Evolutionary conservation across 1,139 yeast species (phyloP).

Genomic region (Candida neerlandica): DNA sequence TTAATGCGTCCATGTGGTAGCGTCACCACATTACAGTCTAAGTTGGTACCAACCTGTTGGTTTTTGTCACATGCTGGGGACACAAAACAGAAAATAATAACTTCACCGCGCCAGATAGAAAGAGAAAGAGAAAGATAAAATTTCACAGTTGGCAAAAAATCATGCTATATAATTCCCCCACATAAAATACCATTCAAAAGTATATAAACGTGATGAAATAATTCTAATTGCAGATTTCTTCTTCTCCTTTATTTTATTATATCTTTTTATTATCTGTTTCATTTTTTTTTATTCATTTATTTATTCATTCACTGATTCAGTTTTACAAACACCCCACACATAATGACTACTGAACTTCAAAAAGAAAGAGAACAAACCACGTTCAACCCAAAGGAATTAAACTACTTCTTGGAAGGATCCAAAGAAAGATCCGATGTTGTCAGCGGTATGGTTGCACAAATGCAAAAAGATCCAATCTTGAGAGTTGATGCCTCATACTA

Average conservation of each 20-base stretch:
- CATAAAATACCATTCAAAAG: not conserved
- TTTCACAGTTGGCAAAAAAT: not conserved
- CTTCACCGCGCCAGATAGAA: no score
- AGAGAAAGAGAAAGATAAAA: not conserved
- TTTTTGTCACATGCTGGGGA: not conserved
- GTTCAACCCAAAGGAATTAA: conserved; percentile 45
- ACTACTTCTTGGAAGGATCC: conserved; percentile 48
- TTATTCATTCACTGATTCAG: not conserved
- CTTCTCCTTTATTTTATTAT: not conserved
- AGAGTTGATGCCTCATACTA: conserved; percentile 37
- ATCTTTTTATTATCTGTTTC: not conserved
- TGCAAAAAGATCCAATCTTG: conserved; percentile 51
- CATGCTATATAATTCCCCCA: conserved; percentile 2
- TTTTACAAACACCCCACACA: not conserved
- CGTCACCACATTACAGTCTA: no score
- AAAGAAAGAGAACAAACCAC: conserved; percentile 14
- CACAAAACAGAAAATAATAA: no score
- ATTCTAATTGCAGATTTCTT: not conserved
- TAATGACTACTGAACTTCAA: conserved; percentile 8
- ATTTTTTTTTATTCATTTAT: not conserved
- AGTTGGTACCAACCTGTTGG: no score
- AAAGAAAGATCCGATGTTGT: conserved; percentile 34
- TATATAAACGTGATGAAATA: conserved; percentile 2
- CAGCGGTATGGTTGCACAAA: conserved; percentile 36
- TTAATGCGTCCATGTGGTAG: no score